These are phyloP conservation scores for Aspergillus luchuensis DNA, from an alignment of 2,329 filamentous ascomycete species.

Conservation along the genomic window DNA sequence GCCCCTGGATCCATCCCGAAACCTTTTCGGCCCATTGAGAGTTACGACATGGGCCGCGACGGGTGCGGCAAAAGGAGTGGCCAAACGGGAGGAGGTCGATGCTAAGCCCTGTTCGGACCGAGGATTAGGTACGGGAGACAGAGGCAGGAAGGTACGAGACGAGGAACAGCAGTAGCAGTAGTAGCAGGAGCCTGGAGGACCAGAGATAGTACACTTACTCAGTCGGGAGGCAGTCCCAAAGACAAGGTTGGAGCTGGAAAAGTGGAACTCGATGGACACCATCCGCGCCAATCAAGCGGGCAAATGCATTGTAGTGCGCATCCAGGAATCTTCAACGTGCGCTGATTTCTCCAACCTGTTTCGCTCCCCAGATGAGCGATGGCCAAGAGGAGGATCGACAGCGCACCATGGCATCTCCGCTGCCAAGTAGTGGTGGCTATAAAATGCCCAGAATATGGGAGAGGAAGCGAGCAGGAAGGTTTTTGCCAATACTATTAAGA, in stretches of 20 bases:
- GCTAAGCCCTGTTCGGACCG: constrained; percentile 3
- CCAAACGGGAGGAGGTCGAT: not conserved
- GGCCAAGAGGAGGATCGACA: constrained; percentile 37
- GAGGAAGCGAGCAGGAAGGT: not conserved
- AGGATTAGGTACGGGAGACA: not conserved
- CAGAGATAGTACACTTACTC: not conserved
- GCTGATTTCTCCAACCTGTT: constrained; percentile 6
- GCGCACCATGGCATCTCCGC: constrained; percentile 32
- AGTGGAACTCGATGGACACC: not conserved
- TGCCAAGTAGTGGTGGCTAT: constrained; percentile 36
- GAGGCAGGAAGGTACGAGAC: constrained; percentile 4
- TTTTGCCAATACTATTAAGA: not conserved
- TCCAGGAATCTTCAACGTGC: constrained; percentile 16
- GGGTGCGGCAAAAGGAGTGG: not conserved
- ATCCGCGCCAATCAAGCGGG: constrained; percentile 6
- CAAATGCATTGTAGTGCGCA: not conserved
- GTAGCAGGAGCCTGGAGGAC: no score
- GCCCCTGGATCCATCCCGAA: not conserved
- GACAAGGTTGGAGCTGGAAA: no score
- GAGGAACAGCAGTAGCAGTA: no score
- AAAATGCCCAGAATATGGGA: constrained; percentile 3
- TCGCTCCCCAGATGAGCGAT: constrained; percentile 11
- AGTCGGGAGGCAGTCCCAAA: no score
- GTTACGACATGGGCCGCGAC: not conserved
- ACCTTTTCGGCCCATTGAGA: not conserved